Percentiles rank a stretch among this genome's conserved stretches.
Evolutionary conservation across 331 rosid genomes (phyloP).

Genomic region (Arachis monticola): DNA sequence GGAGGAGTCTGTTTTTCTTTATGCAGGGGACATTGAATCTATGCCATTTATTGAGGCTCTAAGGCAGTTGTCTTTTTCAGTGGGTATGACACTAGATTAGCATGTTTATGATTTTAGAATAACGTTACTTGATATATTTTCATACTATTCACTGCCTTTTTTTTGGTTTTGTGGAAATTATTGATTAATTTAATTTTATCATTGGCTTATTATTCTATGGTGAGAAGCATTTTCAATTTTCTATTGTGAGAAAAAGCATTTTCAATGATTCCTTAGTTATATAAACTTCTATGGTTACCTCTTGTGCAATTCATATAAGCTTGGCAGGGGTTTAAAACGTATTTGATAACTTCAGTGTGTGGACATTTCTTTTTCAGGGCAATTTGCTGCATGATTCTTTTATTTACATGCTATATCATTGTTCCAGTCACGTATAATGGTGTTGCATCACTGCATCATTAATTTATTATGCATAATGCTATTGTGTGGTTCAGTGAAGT

Average conservation of each 20-base stretch:
- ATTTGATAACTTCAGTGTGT: constrained; percentile 14
- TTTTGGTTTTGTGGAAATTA: constrained; percentile 14
- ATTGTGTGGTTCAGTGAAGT: constrained; percentile 13
- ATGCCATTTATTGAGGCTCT: constrained; percentile 98
- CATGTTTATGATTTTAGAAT: constrained; percentile 21
- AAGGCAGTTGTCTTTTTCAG: constrained; percentile 85
- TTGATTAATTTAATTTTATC: constrained; percentile 1
- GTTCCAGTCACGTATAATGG: constrained; percentile 13
- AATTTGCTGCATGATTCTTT: constrained; percentile 11
- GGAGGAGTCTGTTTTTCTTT: constrained; percentile 24
- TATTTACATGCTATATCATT: constrained; percentile 12
- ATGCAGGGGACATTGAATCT: constrained; percentile 94
- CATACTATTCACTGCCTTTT: not conserved
- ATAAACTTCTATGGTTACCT: constrained; percentile 25
- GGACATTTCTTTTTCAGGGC: not conserved
- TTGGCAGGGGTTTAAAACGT: constrained; percentile 7
- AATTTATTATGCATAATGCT: constrained; percentile 24
- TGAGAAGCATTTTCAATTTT: not conserved
- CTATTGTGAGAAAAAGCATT: not conserved
- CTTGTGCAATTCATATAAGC: constrained; percentile 18
- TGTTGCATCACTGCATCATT: constrained; percentile 23
- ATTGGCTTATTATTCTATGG: not conserved
- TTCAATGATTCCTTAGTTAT: constrained; percentile 1
- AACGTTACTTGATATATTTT: not conserved
- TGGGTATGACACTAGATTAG: constrained; percentile 63